Percentiles rank a stretch among this genome's conserved stretches.
Conservation (phyloP, 805 yeast genomes). For the Metschnikowia cubensis region DNA sequence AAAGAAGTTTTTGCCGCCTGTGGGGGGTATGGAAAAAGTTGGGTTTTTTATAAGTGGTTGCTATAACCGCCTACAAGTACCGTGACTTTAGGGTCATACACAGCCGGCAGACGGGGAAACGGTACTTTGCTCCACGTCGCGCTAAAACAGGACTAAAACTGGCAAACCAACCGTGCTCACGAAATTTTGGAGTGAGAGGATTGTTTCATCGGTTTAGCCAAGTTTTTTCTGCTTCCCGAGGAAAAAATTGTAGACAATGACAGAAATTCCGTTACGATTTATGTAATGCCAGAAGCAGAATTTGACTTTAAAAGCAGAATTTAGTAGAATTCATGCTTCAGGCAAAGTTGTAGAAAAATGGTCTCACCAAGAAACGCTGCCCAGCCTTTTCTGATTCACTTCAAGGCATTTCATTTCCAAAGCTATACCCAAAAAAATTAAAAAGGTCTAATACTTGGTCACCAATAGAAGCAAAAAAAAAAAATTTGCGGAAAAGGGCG, state of each 20-base stretch:
- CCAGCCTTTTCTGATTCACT: no score
- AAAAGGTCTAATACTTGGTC: neutral
- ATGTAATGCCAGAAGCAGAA: no score
- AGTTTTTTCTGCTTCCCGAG: no score
- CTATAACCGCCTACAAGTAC: neutral
- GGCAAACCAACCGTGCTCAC: neutral
- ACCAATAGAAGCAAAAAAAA: neutral
- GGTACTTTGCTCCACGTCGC: neutral
- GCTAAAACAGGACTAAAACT: neutral
- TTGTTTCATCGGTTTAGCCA: no score
- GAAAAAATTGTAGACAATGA: no score
- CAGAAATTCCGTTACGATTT: no score
- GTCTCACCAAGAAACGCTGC: no score
- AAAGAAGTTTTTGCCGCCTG: neutral
- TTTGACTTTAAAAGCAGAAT: no score
- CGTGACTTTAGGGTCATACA: neutral
- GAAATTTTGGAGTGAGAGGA: neutral
- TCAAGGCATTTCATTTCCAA: neutral
- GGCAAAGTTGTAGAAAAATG: no score
- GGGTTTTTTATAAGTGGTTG: no score
- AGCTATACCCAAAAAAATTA: neutral
- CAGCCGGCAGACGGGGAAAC: neutral
- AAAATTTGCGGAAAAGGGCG: conserved; percentile 8
- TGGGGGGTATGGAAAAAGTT: no score
- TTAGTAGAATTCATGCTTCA: no score